Conservation (phyloP, 768 basidiomycete species). For the Lactarius quietus region DNA sequence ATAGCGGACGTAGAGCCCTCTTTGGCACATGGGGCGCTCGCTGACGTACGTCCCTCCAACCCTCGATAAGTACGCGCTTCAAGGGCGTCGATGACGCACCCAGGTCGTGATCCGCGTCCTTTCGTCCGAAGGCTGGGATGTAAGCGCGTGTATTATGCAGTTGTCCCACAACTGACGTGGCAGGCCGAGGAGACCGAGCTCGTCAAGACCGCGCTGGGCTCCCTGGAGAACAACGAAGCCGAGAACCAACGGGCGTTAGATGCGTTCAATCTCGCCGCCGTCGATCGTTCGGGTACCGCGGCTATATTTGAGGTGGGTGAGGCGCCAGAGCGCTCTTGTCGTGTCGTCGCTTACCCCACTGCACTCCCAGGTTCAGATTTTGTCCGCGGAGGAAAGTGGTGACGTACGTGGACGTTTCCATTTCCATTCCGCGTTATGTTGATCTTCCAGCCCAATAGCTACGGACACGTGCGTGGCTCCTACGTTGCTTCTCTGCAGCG, state of each 20-base stretch:
- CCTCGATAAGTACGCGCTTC: neutral
- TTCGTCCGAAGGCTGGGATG: conserved; percentile 10
- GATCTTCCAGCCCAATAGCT: neutral
- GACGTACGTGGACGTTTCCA: conserved; percentile 8
- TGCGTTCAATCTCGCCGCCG: conserved; percentile 1
- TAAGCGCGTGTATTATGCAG: neutral
- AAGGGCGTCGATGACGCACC: too few relatives aligned
- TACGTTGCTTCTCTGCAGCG: neutral
- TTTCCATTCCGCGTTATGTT: neutral
- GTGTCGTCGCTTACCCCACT: neutral
- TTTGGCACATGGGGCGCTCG: conserved; percentile 1
- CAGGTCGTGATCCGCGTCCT: conserved; percentile 11
- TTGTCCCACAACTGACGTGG: neutral
- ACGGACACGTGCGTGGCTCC: conserved; percentile 11
- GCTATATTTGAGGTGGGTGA: conserved; percentile 6
- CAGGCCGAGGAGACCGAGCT: conserved; percentile 6
- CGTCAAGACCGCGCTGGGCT: conserved; percentile 10
- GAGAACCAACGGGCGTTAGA: conserved; percentile 6
- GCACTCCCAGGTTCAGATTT: conserved; percentile 5
- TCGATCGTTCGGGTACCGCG: neutral
- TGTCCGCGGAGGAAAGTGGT: conserved; percentile 15
- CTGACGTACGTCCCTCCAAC: conserved; percentile 6
- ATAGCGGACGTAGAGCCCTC: conserved; percentile 8
- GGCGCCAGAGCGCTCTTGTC: neutral
- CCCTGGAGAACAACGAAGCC: conserved; percentile 1